Conservation (phyloP, 352 stramenopile species). For the Phytophthora ramorum region DNA sequence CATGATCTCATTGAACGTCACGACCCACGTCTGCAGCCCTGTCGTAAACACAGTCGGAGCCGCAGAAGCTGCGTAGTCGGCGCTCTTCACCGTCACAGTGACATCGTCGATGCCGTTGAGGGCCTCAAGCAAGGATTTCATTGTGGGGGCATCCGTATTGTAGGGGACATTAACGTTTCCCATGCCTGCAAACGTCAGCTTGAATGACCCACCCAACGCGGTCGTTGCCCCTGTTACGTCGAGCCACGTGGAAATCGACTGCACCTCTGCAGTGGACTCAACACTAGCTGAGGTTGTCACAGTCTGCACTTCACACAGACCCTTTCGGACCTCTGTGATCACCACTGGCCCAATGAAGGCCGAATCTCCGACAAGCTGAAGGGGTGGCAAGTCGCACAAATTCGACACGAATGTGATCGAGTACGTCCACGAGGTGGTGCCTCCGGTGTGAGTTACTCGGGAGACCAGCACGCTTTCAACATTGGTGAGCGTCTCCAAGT, state of each 20-base stretch:
- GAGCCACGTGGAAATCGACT: slow-evolving; percentile 86
- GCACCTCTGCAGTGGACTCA: slow-evolving; percentile 90
- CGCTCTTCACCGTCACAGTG: slow-evolving; percentile 52
- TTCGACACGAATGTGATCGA: slow-evolving; percentile 89
- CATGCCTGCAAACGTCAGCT: slow-evolving; percentile 62
- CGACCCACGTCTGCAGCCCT: slow-evolving; percentile 73
- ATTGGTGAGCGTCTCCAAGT: slow-evolving; percentile 83
- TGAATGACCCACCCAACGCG: slow-evolving; percentile 70
- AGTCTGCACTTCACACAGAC: slow-evolving; percentile 95
- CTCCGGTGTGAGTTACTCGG: slow-evolving; percentile 40
- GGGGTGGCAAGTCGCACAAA: slow-evolving; percentile 80
- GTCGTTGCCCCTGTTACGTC: slow-evolving; percentile 43
- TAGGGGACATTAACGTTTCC: slow-evolving; percentile 54
- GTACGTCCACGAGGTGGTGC: slow-evolving; percentile 62
- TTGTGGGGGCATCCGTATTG: slow-evolving; percentile 33
- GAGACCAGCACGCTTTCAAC: slow-evolving; percentile 86
- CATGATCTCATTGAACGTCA: slow-evolving; percentile 94
- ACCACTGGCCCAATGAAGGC: slow-evolving; percentile 47
- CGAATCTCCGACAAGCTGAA: slow-evolving; percentile 62
- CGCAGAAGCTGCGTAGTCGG: slow-evolving; percentile 47
- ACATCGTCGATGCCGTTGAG: slow-evolving; percentile 86
- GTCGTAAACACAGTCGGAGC: slow-evolving; percentile 12
- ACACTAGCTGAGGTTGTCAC: slow-evolving; percentile 91
- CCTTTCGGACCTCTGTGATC: slow-evolving; percentile 79
- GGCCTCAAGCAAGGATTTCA: slow-evolving; percentile 75